Base-by-base conservation (phyloP, 2,329 filamentous ascomycete species). In the Epichloe scottii region DNA sequence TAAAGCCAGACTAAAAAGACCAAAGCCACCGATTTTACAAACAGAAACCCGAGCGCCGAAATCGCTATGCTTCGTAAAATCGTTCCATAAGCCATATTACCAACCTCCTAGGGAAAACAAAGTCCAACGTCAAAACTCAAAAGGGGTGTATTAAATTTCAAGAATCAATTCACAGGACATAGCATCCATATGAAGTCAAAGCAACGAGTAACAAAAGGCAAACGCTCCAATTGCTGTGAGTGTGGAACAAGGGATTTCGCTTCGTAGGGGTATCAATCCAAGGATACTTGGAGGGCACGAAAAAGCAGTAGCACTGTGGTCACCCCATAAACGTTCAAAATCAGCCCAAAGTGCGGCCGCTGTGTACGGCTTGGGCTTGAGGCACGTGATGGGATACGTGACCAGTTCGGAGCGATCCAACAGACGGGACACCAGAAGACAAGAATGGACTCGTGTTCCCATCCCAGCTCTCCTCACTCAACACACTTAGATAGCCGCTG, bases 401-500 rank as follows among this genome's bases (percentile, higher is more conserved):
- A 33, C 60, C 59, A 14, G 65, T 57, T 46, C 60, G 59, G 17
- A 68, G 59, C 30, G 58, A 55, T 41, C 62, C 55, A 48, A 62
- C 54, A 7, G 62, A 58, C 26, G 62, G 51, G 34, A 66, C 56
- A 47, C 47, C 52, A 23, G 56, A 39, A 15, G 59, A 41, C 39
- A 58, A 51, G 45, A 56, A 60, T 44, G 56, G 51, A 7, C 55
- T 56, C 42, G 66, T 66, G 44, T 66, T 66, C 6, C 70, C 59
- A 55, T 81, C 75, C 79, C 80, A 83, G 41, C 70, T 75, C 64
- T 93, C 87, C 60, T 95, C 90, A 54, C 86, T 85, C 48, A 97
- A 73, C 14, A 87, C 88, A 55, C 83, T 90, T 39, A 98, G 77
- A 77, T 95, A 98, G 38, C 83, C 86, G 59, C 83, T 88, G 34